Evolutionary conservation across 176 grass and related monocot genomes (phyloP).

Genomic region (Eragrostis curvula): DNA sequence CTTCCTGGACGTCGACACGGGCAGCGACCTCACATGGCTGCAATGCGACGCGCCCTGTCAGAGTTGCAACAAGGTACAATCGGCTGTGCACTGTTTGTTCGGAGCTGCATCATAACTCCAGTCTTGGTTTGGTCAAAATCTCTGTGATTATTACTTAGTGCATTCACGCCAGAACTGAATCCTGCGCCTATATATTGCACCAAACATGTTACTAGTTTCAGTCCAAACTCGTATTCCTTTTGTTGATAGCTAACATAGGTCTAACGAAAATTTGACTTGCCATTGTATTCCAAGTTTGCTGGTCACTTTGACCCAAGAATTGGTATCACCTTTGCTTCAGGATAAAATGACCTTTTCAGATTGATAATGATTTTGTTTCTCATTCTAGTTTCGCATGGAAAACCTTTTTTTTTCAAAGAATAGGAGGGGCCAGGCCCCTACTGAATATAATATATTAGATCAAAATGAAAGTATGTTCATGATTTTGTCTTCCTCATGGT

Average conservation of each 20-base stretch:
- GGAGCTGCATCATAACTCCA: background rate
- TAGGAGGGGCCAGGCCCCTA: too few species aligned
- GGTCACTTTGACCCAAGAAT: background rate
- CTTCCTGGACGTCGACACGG: conserved; percentile 91
- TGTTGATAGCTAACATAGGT: background rate
- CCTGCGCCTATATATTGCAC: background rate
- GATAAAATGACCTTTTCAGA: background rate
- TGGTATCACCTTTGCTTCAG: background rate
- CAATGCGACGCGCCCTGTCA: conserved; percentile 89
- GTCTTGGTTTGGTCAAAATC: background rate
- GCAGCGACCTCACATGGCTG: conserved; percentile 94
- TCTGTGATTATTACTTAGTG: background rate
- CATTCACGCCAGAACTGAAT: background rate
- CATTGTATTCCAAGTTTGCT: background rate
- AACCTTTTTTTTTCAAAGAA: too few species aligned
- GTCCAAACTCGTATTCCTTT: background rate
- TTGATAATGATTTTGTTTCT: background rate
- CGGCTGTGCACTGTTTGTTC: background rate
- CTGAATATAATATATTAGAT: too few species aligned
- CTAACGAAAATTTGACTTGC: background rate
- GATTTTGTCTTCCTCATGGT: conserved; percentile 34
- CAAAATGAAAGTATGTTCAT: conserved; percentile 9
- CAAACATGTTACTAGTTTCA: conserved; percentile 5
- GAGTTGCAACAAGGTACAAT: conserved; percentile 79
- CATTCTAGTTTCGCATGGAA: background rate